These are phyloP conservation scores for Xylaria sp. DNA, from an alignment of 2,329 filamentous ascomycete species.

Conservation along the genomic window DNA sequence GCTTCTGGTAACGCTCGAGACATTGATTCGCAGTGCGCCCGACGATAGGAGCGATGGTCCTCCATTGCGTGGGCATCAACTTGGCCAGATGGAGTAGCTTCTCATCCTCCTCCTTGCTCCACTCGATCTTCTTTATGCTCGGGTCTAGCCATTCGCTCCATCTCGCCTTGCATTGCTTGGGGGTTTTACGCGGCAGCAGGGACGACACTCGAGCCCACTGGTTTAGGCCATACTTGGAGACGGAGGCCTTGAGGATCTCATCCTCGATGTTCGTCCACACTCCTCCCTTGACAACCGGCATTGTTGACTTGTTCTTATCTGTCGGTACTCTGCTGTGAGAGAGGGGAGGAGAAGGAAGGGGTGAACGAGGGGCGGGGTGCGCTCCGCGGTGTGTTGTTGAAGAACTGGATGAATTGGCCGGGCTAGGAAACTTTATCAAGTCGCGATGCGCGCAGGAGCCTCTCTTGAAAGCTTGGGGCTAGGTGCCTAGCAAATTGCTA, in stretches of 20 bases:
- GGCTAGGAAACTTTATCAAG: constrained; percentile 1
- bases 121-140: constrained; percentile 97
- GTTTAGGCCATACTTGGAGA: constrained; percentile 94
- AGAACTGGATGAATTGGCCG: background rate
- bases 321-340: constrained; percentile 1
- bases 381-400: constrained; percentile 9
- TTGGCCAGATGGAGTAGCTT: constrained; percentile 96
- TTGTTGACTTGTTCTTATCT: constrained; percentile 47
- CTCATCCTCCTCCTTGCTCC: constrained; percentile 98
- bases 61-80: constrained; percentile 99
- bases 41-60: constrained; percentile 96
- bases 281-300: constrained; percentile 80
- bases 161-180: constrained; percentile 98
- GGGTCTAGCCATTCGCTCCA: constrained; percentile 99
- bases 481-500: constrained; percentile 1
- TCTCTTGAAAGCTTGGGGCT: background rate
- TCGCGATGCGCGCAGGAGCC: constrained; percentile 27
- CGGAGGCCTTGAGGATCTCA: constrained; percentile 95
- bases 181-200: constrained; percentile 93
- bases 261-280: constrained; percentile 86
- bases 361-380: background rate
- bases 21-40: constrained; percentile 97
- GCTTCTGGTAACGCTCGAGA: constrained; percentile 94
- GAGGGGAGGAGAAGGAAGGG: background rate
- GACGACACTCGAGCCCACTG: constrained; percentile 99